Evolutionary conservation across 1,284 basidiomycete species (phyloP).

Genomic region (Microbotryum saponariae): DNA sequence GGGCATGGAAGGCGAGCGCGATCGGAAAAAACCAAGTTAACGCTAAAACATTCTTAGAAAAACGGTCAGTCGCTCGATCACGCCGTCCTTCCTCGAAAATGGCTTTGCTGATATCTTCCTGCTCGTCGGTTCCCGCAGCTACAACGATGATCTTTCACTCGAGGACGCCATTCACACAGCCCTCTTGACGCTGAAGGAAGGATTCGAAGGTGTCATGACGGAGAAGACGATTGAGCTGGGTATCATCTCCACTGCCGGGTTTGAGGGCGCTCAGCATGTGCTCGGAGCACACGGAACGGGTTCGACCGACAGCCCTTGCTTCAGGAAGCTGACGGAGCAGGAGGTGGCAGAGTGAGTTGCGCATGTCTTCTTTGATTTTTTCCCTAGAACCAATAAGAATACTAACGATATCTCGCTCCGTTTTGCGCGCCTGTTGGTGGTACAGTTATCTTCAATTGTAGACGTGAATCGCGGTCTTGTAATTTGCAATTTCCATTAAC

Average conservation of each 20-base stretch:
- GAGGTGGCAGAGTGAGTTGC: constrained; percentile 71
- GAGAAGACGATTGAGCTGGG: constrained; percentile 99
- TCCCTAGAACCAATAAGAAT: no score
- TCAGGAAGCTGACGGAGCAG: constrained; percentile 86
- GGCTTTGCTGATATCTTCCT: not conserved
- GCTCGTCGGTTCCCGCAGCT: constrained; percentile 50
- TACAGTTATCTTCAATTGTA: no score
- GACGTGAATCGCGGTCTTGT: no score
- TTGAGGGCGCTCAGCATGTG: constrained; percentile 50
- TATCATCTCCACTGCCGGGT: constrained; percentile 72
- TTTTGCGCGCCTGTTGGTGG: no score
- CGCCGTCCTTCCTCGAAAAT: not conserved
- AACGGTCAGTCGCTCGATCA: constrained; percentile 56
- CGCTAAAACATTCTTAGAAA: constrained; percentile 97
- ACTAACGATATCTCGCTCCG: no score
- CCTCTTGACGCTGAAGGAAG: constrained; percentile 95
- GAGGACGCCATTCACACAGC: constrained; percentile 99
- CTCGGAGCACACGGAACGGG: constrained; percentile 57
- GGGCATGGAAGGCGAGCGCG: constrained; percentile 99
- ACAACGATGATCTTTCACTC: constrained; percentile 97
- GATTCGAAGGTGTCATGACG: constrained; percentile 89
- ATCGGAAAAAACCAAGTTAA: constrained; percentile 99
- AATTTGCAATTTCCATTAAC: no score
- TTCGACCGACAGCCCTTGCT: constrained; percentile 70
- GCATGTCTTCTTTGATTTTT: not conserved